Evolutionary conservation across 1,284 basidiomycete species (phyloP).

Genomic region (Ustilago bromivora): DNA sequence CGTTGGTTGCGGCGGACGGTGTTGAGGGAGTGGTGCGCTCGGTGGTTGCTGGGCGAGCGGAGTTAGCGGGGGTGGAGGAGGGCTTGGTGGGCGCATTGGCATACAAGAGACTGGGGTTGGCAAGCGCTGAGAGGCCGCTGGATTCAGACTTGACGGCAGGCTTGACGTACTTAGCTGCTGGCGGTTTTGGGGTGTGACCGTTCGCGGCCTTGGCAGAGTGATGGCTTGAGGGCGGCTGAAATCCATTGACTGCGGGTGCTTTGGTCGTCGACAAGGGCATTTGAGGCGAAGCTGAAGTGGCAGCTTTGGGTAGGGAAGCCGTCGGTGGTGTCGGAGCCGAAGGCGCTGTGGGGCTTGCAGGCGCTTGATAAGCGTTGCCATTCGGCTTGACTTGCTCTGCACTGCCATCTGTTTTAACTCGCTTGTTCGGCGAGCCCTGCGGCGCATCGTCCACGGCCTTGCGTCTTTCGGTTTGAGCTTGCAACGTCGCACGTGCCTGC

Average conservation of each 20-base stretch:
- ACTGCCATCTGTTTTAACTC: conserved; percentile 15
- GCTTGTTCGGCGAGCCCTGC: conserved; percentile 33
- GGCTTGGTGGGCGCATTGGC: conserved; percentile 31
- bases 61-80: conserved; percentile 2
- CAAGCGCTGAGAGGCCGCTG: conserved; percentile 23
- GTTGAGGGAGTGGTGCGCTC: conserved; percentile 11
- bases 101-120: conserved; percentile 41
- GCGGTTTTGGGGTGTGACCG: conserved; percentile 25
- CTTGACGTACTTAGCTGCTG: conserved; percentile 18
- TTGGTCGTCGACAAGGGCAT: background rate
- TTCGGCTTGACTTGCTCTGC: background rate
- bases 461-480: conserved; percentile 30
- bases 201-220: conserved; percentile 12
- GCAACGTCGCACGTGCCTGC: conserved; percentile 24
- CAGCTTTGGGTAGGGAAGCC: background rate
- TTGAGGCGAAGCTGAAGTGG: background rate
- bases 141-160: conserved; percentile 24
- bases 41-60: conserved; percentile 10
- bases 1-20: conserved; percentile 5
- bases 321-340: background rate
- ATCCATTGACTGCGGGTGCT: conserved; percentile 4
- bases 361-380: background rate
- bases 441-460: conserved; percentile 30
- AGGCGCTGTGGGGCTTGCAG: background rate
- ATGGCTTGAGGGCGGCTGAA: background rate